Base-by-base conservation (phyloP, 192 early-diverging fungal genomes). In the Entophlyctis helioformis region DNA sequence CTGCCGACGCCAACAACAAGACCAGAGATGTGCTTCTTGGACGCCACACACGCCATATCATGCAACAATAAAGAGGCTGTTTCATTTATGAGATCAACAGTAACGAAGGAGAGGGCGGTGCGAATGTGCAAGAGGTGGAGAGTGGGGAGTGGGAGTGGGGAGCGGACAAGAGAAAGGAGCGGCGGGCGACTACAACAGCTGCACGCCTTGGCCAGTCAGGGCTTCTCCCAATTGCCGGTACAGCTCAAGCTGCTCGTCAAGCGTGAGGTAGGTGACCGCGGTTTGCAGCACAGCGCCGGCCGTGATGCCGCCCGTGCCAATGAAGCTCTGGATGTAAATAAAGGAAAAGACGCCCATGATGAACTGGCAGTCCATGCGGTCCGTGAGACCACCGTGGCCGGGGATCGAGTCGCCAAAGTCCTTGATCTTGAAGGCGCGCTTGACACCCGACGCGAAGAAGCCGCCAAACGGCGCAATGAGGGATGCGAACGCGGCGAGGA, bases 351-450 rank as follows among this genome's bases (percentile, higher is more conserved):
- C 63, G 1, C 84, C 89, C 91, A 95, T 97, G 43, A 98, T 62
- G 56, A 98, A 91, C 71, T 98, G 94, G 57, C 94, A 98, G 57
- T 98, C 91, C 74, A 98, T 91, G 22, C 94, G 80, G 66, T 98
- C 94, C 0, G 94, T 95, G 23, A 95, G 72, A 23, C 94, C 94
- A 50, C 94, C 94, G 48, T 98, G 94, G 19, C 94, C 94, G 5
- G 94, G 94, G 48, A 98, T 98, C 27, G 82, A 88, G 56, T 93
- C 80, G 10, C 88, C 86, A 66, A 93, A 98, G 58, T 98, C 94
- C 60, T 97, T 95, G 60, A 94, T 84, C 39, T 93, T 89, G 68
- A 98, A 93, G 1, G 94, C 94, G 24, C 94, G 74, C 63, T 98
- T 98, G 46, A 92, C 82, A 15, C 89, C 93, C 51, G 82, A 85